phyloP scores from a whole-genome alignment of 2,329 filamentous ascomycete species.

The Aspergillus novofumigatus region DNA sequence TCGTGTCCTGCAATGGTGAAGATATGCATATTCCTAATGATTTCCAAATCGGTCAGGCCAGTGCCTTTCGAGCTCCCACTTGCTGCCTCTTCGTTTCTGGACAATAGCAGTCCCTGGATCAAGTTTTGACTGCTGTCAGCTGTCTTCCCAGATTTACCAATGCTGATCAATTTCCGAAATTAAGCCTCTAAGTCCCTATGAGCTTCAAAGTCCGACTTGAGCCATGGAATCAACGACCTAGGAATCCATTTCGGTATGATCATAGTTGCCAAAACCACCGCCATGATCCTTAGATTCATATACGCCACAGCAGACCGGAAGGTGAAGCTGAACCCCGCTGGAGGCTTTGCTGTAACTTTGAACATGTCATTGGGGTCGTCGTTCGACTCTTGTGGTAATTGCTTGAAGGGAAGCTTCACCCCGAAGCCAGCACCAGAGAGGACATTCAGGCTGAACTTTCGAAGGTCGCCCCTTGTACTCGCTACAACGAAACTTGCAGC shows the following conservation, averaged over 20 bases:
- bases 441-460: conserved; percentile 35
- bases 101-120: conserved; percentile 12
- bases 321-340: conserved; percentile 18
- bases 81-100: neutral
- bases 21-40: conserved; percentile 49
- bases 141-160: conserved; percentile 24
- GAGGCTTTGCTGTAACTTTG: conserved; percentile 11
- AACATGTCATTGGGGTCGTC: conserved; percentile 20
- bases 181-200: conserved; percentile 21
- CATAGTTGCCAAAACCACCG: conserved; percentile 14
- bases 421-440: conserved; percentile 37
- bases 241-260: conserved; percentile 19
- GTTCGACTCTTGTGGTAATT: conserved; percentile 9
- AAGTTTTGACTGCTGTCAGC: conserved; percentile 7
- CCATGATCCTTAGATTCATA: conserved; percentile 12
- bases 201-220: conserved; percentile 29
- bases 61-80: neutral
- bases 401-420: conserved; percentile 17
- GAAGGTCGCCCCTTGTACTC: conserved; percentile 28
- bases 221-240: conserved; percentile 19
- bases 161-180: conserved; percentile 10
- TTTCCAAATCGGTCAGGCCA: conserved; percentile 30
- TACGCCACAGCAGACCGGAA: conserved; percentile 24
- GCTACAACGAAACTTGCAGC: conserved; percentile 5
- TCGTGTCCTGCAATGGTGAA: conserved; percentile 52